Base-by-base conservation (phyloP, 2,329 filamentous ascomycete genomes). In the Westerdykella sp. region DNA sequence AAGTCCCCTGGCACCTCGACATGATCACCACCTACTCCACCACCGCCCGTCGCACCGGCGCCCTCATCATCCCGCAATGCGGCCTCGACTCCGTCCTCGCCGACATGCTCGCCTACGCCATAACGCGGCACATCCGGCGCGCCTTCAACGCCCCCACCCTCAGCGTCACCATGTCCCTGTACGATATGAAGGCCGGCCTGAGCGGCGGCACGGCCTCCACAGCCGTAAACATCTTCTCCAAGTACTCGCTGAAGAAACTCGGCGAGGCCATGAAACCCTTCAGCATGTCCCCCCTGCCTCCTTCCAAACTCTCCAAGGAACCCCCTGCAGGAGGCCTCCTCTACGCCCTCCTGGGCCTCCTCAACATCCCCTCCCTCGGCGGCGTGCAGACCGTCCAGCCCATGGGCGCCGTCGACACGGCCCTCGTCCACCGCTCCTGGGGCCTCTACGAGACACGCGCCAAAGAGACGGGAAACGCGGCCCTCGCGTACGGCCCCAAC, bases 121-220 rank as follows among this genome's bases (percentile, higher is more conserved):
- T 81, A 7, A 75, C 74, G 6, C 72, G 72, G 16, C 63, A 75
- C 39, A 69, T 81, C 39, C 76, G 77, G 35, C 68, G 73, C 38
- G 71, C 74, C 11, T 67, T 77, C 40, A 69, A 71, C 6, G 69
- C 70, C 21, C 70, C 73, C 18, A 76, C 75, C 4, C 66, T 68
- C 40, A 72, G 78, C 40, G 67, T 80, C 35, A 68, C 76, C 34
- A 66, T 74, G 50, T 73, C 71, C 3, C 68, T 80, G 16, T 73
- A 80, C 53, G 73, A 76, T 18, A 48, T 79, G 41, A 79, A 78
- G 59, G 46, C 43, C 7, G 56, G 56, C 10, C 38, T 56, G 37
- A 80, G 76, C 41, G 80, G 80, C 22, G 80, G 80, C 30, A 81
- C 72, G 5, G 67, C 90, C 4, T 74, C 78, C 28, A 89, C 87